Base-by-base conservation (phyloP, 495 filamentous ascomycete species). In the Lineolata rhizophorae region DNA sequence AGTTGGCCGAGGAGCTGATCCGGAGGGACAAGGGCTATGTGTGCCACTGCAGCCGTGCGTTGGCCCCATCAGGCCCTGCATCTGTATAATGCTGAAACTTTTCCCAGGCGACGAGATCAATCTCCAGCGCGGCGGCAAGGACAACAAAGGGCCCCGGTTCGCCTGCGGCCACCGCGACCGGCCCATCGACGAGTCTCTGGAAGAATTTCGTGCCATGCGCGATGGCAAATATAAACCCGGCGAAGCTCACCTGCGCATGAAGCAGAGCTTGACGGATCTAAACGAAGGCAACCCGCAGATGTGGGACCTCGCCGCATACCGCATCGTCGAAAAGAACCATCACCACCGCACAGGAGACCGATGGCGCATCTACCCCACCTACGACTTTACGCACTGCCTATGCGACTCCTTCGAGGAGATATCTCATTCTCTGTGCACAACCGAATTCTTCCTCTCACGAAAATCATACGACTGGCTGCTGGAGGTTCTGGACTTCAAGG, bases 201-300 rank as follows among this genome's bases (percentile, higher is more conserved):
- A 54, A 3, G 72, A 94, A 42, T 94, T 97, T 51, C 62, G 80
- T 30, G 79, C 66, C 16, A 95, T 97, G 87, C 59, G 71, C 14
- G 81, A 85, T 48, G 90, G 87, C 15, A 72, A 79, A 49, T 95
- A 94, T 51, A 72, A 75, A 47, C 77, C 87, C 2, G 67, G 72
- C 41, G 77, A 81, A 44, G 87, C 83, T 2, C 81, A 79, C 40
- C 55, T 97, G 28, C 72, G 87, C 33, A 92, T 95, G 84, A 91
- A 91, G 53, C 83, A 77, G 57, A 64, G 75, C 47, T 64, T 72
- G 12, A 46, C 43, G 2, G 46, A 49, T 24, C 42, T 44, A 3
- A 47, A 48, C 20, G 49, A 52, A 27, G 49, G 55, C 22, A 61
- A 60, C 32, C 52, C 55, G 14, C 58, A 64, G 43, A 67, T 68